Evolutionary conservation across 2,329 filamentous ascomycete genomes (phyloP).

Genomic region (Neonectria faginata): DNA sequence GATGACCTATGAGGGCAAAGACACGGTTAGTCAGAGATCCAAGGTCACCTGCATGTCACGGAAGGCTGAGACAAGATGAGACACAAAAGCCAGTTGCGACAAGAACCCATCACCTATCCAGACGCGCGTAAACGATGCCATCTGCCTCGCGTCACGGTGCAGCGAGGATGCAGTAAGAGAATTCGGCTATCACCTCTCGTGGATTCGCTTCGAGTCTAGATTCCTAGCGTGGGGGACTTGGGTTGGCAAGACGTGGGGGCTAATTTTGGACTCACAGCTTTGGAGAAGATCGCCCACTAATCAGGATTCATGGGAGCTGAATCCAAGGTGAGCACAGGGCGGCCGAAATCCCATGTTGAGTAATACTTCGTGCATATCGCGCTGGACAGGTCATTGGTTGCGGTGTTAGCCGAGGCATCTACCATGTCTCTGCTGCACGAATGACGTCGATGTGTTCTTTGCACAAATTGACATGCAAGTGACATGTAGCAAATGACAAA

Average conservation of each 20-base stretch:
- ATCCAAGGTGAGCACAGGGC: background rate
- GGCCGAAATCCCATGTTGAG: background rate
- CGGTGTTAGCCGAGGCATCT: constrained; percentile 10
- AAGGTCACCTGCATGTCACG: constrained; percentile 9
- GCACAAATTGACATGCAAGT: constrained; percentile 16
- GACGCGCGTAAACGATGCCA: background rate
- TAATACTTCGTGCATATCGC: too few relatives aligned
- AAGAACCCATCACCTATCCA: constrained; percentile 3
- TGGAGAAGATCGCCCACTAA: constrained; percentile 22
- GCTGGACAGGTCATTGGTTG: constrained; percentile 9
- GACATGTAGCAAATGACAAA: constrained; percentile 24
- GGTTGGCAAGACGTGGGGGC: constrained; percentile 23
- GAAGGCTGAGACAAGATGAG: constrained; percentile 10
- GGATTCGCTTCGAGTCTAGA: background rate
- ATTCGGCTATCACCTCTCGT: background rate
- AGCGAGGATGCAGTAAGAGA: constrained; percentile 13
- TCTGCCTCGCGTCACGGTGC: constrained; percentile 11
- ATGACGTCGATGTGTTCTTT: constrained; percentile 21
- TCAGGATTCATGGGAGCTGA: constrained; percentile 16
- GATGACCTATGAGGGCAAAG: constrained; percentile 6
- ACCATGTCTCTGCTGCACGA: constrained; percentile 5
- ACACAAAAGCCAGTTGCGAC: constrained; percentile 6
- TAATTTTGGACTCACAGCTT: constrained; percentile 4
- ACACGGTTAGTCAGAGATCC: background rate
- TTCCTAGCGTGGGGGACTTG: constrained; percentile 18